phyloP scores from a whole-genome alignment of 371 early-diverging fungal species.

The Batrachochytrium dendrobatidis region DNA sequence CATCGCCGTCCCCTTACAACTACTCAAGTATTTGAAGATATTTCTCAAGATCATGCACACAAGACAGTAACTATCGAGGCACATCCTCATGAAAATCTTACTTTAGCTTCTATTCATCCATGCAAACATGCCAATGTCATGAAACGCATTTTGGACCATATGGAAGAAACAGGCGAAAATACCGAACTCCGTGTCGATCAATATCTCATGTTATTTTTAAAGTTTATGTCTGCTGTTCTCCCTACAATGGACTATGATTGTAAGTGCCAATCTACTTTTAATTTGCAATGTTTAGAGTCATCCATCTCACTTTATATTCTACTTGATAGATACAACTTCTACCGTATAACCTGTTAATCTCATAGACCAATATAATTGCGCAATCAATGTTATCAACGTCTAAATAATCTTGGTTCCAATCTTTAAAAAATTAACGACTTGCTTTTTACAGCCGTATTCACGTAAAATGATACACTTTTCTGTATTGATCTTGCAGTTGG shows the following conservation, averaged over 20 bases:
- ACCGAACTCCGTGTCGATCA: slow-evolving; percentile 78
- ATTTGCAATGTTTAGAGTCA: too few species aligned
- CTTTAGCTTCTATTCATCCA: slow-evolving; percentile 90
- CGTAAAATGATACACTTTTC: too few species aligned
- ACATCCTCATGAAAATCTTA: slow-evolving; percentile 82
- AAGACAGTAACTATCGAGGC: slow-evolving; percentile 96
- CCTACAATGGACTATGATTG: slow-evolving; percentile 97
- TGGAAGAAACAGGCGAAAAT: slow-evolving; percentile 54
- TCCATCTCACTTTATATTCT: too few species aligned
- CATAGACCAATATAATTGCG: too few species aligned
- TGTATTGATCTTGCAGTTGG: too few species aligned
- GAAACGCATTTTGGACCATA: slow-evolving; percentile 86
- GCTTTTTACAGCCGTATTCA: too few species aligned
- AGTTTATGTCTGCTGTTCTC: slow-evolving; percentile 92
- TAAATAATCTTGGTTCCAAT: too few species aligned
- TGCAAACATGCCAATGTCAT: slow-evolving; percentile 97
- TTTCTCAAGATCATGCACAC: slow-evolving; percentile 93
- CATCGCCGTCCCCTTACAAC: slow-evolving; percentile 78
- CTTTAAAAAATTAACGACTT: too few species aligned
- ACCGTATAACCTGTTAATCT: too few species aligned
- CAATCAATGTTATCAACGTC: too few species aligned
- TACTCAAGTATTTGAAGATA: slow-evolving; percentile 87
- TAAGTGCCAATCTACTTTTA: slow-evolving; percentile 13
- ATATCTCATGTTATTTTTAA: slow-evolving; percentile 88
- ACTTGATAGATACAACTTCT: too few species aligned